phyloP scores from a whole-genome alignment of 495 filamentous ascomycete species.

The Penicillium pulvis region DNA sequence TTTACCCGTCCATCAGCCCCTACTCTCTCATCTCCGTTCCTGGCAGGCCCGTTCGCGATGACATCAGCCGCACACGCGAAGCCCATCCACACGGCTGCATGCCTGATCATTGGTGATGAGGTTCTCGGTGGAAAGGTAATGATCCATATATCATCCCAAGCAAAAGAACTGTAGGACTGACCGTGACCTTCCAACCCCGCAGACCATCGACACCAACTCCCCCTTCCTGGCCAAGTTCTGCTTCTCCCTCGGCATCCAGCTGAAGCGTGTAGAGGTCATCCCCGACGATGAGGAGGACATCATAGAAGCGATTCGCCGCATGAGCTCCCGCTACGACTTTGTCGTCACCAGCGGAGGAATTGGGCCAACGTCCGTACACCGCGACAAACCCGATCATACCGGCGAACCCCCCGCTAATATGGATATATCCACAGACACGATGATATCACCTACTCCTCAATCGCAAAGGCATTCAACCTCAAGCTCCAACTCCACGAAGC shows the following conservation, averaged over 20 bases:
- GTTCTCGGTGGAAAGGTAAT: constrained; percentile 94
- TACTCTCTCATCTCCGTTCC: constrained; percentile 42
- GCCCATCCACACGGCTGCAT: constrained; percentile 86
- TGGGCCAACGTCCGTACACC: constrained; percentile 74
- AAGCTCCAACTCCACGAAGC: constrained; percentile 73
- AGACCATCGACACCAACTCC: constrained; percentile 92
- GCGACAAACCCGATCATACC: not conserved
- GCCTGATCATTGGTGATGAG: constrained; percentile 95
- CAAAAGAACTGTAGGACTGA: not conserved
- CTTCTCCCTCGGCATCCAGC: constrained; percentile 83
- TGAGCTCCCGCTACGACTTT: constrained; percentile 88
- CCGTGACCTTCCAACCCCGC: constrained; percentile 2
- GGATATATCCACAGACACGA: constrained; percentile 68
- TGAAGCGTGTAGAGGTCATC: constrained; percentile 91
- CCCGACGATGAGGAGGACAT: constrained; percentile 90
- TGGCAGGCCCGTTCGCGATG: constrained; percentile 47
- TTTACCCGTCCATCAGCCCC: constrained; percentile 33
- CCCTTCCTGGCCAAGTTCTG: constrained; percentile 90
- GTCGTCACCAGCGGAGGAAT: constrained; percentile 95
- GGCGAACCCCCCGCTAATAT: not conserved
- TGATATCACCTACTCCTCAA: constrained; percentile 94
- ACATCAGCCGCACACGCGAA: constrained; percentile 56
- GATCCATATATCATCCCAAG: not conserved
- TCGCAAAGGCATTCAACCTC: constrained; percentile 84
- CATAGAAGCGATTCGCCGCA: constrained; percentile 78